Base-by-base conservation (phyloP, 2,329 filamentous ascomycete species). In the Trichoderma sp. region DNA sequence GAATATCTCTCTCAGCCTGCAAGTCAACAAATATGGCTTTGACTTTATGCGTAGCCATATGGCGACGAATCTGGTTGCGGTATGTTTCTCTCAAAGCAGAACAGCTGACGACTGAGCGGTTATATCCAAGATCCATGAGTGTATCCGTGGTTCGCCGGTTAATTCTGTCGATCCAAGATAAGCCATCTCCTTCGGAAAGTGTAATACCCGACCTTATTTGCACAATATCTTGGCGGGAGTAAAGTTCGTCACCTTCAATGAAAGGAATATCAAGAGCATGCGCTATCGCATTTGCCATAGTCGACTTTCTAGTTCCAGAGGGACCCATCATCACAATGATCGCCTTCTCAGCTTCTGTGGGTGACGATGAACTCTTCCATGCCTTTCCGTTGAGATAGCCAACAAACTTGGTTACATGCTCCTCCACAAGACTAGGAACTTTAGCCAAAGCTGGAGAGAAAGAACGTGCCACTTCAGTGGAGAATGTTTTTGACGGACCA, bases 51-150 rank as follows among this genome's bases (percentile, higher is more conserved):
- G 33, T 7, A 8, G 6, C 5, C 52, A 65, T 24, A 43, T 65
- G 52, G 19, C 21, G 62, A 56, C 62, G 62, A 56, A 65, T 65
- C 16, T 47, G 24, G 35, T 56, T 19, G n/a, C 62, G 62, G 16
- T 56, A 65, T 5, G 1, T 27, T 47, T 47, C 24, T 5, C 24
- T 65, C 7, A 65, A 29, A 7, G 62, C 49, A 13, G 52, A 56
- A 52, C 62, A 65, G 33, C 52, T 47, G 16, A 65, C 21, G 2
- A 65, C 24, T 0, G 43, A 52, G 19, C 24, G 33, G 16, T 43
- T 19, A 8, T 65, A 33, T 35, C 24, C 35, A 16, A 65, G 35
- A 4, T 65, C 24, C 2, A 21, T 8, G 14, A 65, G 52, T 5
- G 13, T 57, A 0, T n/a, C 62, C 6, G 35, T 33, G 19, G 52